Evolutionary conservation across 805 yeast species (phyloP), one percentile per base, ranked within the genome.

Genomic region (Suhomyces sp.): DNA sequence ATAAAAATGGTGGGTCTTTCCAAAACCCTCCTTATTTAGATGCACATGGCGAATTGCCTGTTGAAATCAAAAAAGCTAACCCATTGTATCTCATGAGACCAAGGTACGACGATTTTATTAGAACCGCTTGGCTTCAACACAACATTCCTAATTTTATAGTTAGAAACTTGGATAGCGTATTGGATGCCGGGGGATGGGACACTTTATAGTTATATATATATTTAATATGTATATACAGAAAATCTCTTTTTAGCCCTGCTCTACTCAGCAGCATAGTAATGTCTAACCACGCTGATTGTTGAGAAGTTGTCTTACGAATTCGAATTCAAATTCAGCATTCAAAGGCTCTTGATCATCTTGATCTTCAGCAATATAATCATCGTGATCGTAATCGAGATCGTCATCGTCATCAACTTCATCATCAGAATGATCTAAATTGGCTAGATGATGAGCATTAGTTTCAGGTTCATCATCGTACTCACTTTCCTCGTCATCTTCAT

Each of bases 181-280:
- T 86, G 31, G 98, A 93, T 66, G 82, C 86, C 37, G 99, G 99
- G 7, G 99, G 99, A 0, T 93, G 99, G 99, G 94, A 87, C 59
- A 88, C 94, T 1, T 71, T 87, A 55, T 89, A 71, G 65, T 33
- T 41, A 33, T 35, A 9, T 31, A 31, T 6, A 19, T 17, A 6
- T 37, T 17, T 19, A 37, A 17, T 35, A n/a, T 33, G 15, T 33
- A 35, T 35, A 6, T 35, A 35, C 17, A 35, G 9, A n/a, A 35
- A n/a, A n/a, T n/a, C n/a, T n/a, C 13, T 13, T 17, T 37, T 37
- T 35, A n/a, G 10, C 19, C 19, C 5, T n/a, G 7, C 39, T 33
- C 2, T 3, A 33, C 17, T 33, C 13, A 27, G 10, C 13, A 4
- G 7, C 7, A 4, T 33, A 13, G 13, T 9, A 33, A 4, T 17